These are phyloP conservation scores for slime mould (Dictyostelium discoideum) DNA, from an alignment of 78 protist genomes.

Conservation along the genomic window DNA sequence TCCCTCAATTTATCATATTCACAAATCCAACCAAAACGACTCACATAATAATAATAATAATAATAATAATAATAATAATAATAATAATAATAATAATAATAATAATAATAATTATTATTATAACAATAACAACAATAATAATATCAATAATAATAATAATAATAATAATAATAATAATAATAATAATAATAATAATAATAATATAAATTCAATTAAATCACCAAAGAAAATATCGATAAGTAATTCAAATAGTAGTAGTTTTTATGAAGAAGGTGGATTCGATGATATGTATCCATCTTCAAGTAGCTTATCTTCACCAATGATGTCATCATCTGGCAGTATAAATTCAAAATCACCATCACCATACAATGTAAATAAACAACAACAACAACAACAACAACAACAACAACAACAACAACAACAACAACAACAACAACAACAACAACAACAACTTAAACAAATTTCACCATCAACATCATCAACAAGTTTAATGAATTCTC, in stretches of 20 bases:
- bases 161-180: not conserved
- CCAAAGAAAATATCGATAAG: not conserved
- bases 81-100: not conserved
- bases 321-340: not conserved
- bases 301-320: not conserved
- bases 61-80: slow-evolving; percentile 2
- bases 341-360: not conserved
- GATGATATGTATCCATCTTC: slow-evolving; percentile 9
- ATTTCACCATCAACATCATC: not conserved
- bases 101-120: slow-evolving; percentile 7
- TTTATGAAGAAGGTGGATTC: not conserved
- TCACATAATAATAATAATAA: not conserved
- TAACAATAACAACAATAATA: not conserved
- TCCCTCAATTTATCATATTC: not conserved
- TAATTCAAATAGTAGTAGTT: not conserved
- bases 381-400: not conserved
- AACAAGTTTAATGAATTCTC: not conserved
- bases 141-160: not conserved
- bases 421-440: no score
- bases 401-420: not conserved
- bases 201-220: not conserved
- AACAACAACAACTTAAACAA: not conserved
- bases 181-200: not conserved
- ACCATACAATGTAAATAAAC: not conserved
- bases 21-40: not conserved